Percentiles rank a stretch among this genome's conserved stretches.
These are phyloP conservation scores for Sporothrix pallida DNA, from an alignment of 2,329 filamentous ascomycete species.

Conservation along the genomic window DNA sequence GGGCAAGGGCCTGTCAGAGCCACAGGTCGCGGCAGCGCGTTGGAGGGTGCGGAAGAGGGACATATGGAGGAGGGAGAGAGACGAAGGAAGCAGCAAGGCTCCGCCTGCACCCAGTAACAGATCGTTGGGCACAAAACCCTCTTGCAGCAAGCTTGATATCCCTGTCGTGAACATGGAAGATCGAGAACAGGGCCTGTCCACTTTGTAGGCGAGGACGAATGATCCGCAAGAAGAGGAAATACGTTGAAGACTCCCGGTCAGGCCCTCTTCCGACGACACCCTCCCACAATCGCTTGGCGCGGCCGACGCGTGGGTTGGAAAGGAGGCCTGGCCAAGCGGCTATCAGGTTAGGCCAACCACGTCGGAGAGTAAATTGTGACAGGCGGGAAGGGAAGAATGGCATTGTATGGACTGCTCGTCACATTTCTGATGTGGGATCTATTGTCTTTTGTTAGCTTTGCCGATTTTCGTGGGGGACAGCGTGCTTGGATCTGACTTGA, in stretches of 20 bases:
- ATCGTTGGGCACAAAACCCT: slow-evolving; percentile 14
- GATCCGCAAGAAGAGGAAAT: neutral
- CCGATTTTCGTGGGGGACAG: neutral
- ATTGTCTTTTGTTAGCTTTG: neutral
- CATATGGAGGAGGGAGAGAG: neutral
- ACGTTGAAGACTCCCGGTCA: neutral
- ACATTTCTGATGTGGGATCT: neutral
- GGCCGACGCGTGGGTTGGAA: neutral
- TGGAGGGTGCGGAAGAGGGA: neutral
- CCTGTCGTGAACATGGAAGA: slow-evolving; percentile 8
- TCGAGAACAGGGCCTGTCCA: neutral
- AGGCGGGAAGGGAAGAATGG: neutral
- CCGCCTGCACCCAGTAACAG: neutral
- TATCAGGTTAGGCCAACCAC: neutral
- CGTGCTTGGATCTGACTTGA: neutral
- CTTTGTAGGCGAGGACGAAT: neutral
- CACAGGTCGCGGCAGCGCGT: neutral
- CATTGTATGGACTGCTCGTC: neutral
- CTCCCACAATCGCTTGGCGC: neutral
- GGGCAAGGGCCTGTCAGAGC: neutral
- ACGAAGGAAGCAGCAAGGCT: neutral
- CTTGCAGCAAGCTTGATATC: neutral
- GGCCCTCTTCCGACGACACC: slow-evolving; percentile 1
- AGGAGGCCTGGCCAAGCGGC: neutral
- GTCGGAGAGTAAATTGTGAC: neutral